Conservation (phyloP, 305 asterid species). For the Ilex paraguariensis region DNA sequence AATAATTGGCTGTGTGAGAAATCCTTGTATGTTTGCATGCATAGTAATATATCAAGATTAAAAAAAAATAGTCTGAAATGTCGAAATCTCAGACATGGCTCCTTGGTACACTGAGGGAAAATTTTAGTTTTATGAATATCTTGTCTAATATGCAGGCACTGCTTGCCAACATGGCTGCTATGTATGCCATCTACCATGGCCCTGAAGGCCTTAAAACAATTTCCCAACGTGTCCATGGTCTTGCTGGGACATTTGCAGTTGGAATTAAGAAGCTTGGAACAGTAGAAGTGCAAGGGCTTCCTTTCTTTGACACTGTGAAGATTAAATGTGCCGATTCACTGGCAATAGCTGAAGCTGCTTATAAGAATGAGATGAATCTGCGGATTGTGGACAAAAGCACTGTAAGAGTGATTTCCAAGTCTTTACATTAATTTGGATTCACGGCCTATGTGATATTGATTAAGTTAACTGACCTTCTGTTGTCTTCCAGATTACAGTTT, state of each 20-base stretch:
- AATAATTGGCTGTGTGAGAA: too few relatives aligned
- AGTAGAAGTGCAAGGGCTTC: constrained; percentile 82
- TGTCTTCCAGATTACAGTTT: constrained; percentile 60
- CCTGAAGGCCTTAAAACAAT: constrained; percentile 89
- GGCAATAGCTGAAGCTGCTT: constrained; percentile 74
- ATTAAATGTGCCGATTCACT: constrained; percentile 61
- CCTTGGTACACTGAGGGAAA: too few relatives aligned
- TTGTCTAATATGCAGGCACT: constrained; percentile 57
- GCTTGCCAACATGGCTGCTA: constrained; percentile 98
- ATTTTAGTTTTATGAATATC: too few relatives aligned
- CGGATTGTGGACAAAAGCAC: constrained; percentile 68
- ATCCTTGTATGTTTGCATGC: too few relatives aligned
- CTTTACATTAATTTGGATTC: not conserved
- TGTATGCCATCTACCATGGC: constrained; percentile 82
- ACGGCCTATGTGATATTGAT: too few relatives aligned
- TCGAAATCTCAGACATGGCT: too few relatives aligned
- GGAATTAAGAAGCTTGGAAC: constrained; percentile 87
- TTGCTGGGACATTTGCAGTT: constrained; percentile 73
- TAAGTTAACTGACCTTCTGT: not conserved
- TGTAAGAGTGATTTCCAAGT: constrained; percentile 33
- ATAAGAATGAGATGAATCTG: constrained; percentile 62
- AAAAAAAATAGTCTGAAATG: too few relatives aligned
- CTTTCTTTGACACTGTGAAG: constrained; percentile 95
- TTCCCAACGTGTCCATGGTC: constrained; percentile 89
- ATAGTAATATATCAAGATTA: too few relatives aligned